Percentiles rank a stretch among this genome's conserved stretches.
Conservation (phyloP, 768 basidiomycete genomes). For the Austroboletus eburneus region DNA sequence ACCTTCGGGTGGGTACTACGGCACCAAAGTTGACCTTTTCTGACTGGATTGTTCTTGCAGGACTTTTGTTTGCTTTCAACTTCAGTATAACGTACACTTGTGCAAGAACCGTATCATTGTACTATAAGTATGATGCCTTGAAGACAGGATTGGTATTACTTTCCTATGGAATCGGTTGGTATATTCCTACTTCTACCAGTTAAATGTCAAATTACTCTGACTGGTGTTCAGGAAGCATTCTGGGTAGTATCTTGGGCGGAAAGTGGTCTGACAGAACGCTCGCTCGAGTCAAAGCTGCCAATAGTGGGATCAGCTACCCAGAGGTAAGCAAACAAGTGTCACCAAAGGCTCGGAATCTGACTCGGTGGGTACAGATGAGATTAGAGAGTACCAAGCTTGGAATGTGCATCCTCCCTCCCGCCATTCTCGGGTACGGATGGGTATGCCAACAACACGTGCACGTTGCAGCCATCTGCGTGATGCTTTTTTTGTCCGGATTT, state of each 20-base stretch:
- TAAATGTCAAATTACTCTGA: neutral
- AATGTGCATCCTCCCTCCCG: constrained; percentile 50
- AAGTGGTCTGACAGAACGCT: constrained; percentile 54
- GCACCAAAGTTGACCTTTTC: neutral
- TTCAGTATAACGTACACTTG: constrained; percentile 74
- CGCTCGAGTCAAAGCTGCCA: constrained; percentile 39
- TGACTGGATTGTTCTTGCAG: constrained; percentile 22
- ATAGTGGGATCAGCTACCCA: constrained; percentile 50
- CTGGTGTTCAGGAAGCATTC: constrained; percentile 26
- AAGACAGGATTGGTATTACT: constrained; percentile 76
- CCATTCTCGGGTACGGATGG: constrained; percentile 75
- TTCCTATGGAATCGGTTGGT: constrained; percentile 63
- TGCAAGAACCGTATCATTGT: constrained; percentile 60
- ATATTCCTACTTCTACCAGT: neutral
- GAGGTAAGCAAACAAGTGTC: constrained; percentile 35
- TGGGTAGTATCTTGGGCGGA: constrained; percentile 55
- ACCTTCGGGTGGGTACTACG: constrained; percentile 26
- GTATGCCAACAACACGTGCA: constrained; percentile 59
- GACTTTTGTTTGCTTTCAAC: constrained; percentile 54
- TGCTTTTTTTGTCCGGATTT: constrained; percentile 73
- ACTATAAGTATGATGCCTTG: constrained; percentile 68
- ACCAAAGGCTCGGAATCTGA: constrained; percentile 33
- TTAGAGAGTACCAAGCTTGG: constrained; percentile 61
- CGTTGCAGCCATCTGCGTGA: constrained; percentile 65
- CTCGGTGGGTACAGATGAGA: constrained; percentile 47